Conservation (phyloP, 371 early-diverging fungal genomes). For the Apophysomyces ossiformis region DNA sequence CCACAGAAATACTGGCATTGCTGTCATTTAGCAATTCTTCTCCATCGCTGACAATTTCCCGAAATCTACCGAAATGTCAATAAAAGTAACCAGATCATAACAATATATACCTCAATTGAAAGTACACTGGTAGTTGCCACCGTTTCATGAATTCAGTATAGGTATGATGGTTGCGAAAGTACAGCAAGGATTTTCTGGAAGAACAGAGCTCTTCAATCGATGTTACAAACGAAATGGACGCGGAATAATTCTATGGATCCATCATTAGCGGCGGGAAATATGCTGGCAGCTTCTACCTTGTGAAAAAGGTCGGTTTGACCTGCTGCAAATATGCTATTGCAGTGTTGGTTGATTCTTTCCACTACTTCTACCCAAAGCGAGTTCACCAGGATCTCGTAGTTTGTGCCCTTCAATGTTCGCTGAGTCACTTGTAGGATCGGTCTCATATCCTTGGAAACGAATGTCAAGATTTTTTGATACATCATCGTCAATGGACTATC, state of each 20-base stretch:
- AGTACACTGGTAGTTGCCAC: slow-evolving; percentile 80
- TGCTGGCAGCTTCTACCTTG: slow-evolving; percentile 40
- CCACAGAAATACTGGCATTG: slow-evolving; percentile 15
- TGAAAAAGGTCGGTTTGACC: slow-evolving; percentile 79
- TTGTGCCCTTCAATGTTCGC: slow-evolving; percentile 67
- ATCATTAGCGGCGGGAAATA: not conserved
- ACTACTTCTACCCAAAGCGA: slow-evolving; percentile 65
- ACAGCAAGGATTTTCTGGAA: slow-evolving; percentile 51
- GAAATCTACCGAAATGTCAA: slow-evolving; percentile 42
- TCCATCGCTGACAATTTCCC: slow-evolving; percentile 56
- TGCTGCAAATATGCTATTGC: slow-evolving; percentile 66
- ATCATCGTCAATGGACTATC: slow-evolving; percentile 53
- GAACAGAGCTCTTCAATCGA: slow-evolving; percentile 59
- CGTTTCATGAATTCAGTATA: slow-evolving; percentile 75
- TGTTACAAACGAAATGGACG: slow-evolving; percentile 68
- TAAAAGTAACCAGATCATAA: not conserved
- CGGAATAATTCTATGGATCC: slow-evolving; percentile 60
- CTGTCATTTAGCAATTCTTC: slow-evolving; percentile 44
- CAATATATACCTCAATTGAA: slow-evolving; percentile 60
- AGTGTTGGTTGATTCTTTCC: slow-evolving; percentile 54
- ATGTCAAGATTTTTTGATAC: slow-evolving; percentile 62
- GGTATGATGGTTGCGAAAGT: slow-evolving; percentile 61
- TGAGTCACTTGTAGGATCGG: slow-evolving; percentile 66
- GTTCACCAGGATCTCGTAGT: slow-evolving; percentile 72
- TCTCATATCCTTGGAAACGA: slow-evolving; percentile 56